Evolutionary conservation across 148 eudicot species (phyloP), one percentile per base, ranked within the genome.

Genomic region (Beta vulgaris): DNA sequence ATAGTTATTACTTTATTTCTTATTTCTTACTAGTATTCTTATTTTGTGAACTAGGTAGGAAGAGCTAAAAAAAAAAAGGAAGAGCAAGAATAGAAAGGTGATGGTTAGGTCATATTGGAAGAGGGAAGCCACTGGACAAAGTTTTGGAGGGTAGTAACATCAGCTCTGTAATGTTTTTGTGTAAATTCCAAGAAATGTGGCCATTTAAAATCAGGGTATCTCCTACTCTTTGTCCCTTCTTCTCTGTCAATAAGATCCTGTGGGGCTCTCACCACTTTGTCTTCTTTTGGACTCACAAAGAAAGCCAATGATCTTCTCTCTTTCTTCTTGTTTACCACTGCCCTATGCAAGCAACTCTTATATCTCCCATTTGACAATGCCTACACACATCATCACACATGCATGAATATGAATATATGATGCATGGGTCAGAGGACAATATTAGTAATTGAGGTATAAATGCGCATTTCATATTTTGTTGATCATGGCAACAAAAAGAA

Each of bases 331-430:
- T 86, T 83, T 69, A 86, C 88, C 79, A 81, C 68, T 76, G 86
- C 86, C 71, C 86, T 83, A 32, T 86, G 86, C 48, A 86, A 15
- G 79, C 88, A 83, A 74, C 88, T 86, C 80, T 86, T 86, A 79
- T 86, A 86, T 57, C 62, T 73, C 21, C 88, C 88, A 76, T 86
- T 83, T 32, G 77, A 77, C 9, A 79, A 15, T 43, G 87, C 85
- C 87, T 82, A 58, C 54, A 59, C 10, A 53, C 21, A 57, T 18
- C 16, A 58, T 2, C 19, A 63, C 51, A 11, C 39, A 28, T 25
- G 2, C 36, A 29, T n/a, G n/a, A n/a, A n/a, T n/a, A n/a, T n/a
- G n/a, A n/a, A n/a, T n/a, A n/a, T n/a, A n/a, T n/a, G n/a, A n/a
- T n/a, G n/a, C n/a, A n/a, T n/a, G n/a, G n/a, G n/a, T n/a, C n/a